Evolutionary conservation across 805 yeast genomes (phyloP).

Genomic region (Metschnikowia lachancei): DNA sequence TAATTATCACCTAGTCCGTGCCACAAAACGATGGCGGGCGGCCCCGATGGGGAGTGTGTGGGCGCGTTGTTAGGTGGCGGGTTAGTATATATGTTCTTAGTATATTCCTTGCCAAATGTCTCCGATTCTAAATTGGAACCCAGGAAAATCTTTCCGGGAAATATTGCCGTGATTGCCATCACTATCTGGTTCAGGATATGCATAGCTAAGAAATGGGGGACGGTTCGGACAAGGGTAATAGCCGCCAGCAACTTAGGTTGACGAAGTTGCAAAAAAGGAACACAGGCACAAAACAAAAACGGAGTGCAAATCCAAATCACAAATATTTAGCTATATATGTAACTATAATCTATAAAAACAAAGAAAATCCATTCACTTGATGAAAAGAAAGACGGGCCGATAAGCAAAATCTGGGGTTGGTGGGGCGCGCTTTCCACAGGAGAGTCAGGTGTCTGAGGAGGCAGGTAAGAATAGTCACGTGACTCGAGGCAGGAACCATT

Average conservation of each 20-base stretch:
- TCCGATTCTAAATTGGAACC: not conserved
- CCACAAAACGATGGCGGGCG: slow-evolving; percentile 63
- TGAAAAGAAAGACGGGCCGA: not conserved
- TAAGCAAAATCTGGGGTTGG: no score
- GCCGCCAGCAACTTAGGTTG: no score
- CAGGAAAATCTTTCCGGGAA: not conserved
- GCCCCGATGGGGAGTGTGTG: not conserved
- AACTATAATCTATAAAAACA: not conserved
- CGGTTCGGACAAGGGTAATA: no score
- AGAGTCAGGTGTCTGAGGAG: no score
- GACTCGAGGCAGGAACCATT: not conserved
- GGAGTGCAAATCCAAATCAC: no score
- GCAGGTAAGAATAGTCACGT: no score
- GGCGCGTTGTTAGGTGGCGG: not conserved
- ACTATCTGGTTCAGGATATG: slow-evolving; percentile 9
- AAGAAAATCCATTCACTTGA: no score
- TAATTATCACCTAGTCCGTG: slow-evolving; percentile 82
- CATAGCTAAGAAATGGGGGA: not conserved
- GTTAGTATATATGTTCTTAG: not conserved
- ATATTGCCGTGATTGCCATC: slow-evolving; percentile 5
- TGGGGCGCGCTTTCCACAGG: no score
- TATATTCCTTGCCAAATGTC: not conserved
- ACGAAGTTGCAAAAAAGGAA: no score
- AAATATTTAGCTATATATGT: no score
- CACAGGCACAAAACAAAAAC: no score